Conservation (phyloP, 2,329 filamentous ascomycete genomes). For the Cercospora sojina region DNA sequence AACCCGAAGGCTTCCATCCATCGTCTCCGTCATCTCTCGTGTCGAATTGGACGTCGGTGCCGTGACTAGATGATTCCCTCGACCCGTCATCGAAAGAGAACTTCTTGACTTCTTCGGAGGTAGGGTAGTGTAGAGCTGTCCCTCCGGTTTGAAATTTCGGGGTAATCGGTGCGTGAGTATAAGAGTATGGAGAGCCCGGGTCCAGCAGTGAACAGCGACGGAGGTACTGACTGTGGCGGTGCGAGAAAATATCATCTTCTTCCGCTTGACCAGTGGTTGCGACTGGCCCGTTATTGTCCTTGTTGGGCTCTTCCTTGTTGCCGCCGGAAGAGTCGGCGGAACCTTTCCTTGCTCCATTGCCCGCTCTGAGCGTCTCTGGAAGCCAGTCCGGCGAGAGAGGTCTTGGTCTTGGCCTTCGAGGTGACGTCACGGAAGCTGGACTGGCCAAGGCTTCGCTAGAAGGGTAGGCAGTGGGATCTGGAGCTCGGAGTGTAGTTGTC, state of each 20-base stretch:
- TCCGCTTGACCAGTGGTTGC: not conserved
- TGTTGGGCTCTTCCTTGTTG: too few relatives aligned
- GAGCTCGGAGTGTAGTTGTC: not conserved
- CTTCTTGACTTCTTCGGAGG: not conserved
- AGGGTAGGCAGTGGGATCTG: not conserved
- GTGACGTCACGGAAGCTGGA: not conserved
- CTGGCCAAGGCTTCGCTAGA: not conserved
- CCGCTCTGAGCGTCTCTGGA: constrained; percentile 7
- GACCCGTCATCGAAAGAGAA: not conserved
- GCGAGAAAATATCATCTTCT: not conserved
- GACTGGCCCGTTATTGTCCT: not conserved
- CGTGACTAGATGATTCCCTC: not conserved
- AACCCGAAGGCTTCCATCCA: constrained; percentile 15
- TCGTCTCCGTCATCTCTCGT: constrained; percentile 10
- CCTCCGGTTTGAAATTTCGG: not conserved
- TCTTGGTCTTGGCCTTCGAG: not conserved
- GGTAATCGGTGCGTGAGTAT: not conserved
- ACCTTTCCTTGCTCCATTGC: not conserved
- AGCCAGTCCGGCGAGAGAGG: constrained; percentile 4
- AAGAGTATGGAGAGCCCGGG: not conserved
- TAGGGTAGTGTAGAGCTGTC: not conserved
- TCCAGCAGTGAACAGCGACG: not conserved
- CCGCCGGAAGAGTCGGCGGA: too few relatives aligned
- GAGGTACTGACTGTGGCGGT: not conserved
- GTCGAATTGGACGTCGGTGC: not conserved